These are phyloP conservation scores for Podospora anserina DNA, from an alignment of 495 filamentous ascomycete genomes.

Conservation along the genomic window DNA sequence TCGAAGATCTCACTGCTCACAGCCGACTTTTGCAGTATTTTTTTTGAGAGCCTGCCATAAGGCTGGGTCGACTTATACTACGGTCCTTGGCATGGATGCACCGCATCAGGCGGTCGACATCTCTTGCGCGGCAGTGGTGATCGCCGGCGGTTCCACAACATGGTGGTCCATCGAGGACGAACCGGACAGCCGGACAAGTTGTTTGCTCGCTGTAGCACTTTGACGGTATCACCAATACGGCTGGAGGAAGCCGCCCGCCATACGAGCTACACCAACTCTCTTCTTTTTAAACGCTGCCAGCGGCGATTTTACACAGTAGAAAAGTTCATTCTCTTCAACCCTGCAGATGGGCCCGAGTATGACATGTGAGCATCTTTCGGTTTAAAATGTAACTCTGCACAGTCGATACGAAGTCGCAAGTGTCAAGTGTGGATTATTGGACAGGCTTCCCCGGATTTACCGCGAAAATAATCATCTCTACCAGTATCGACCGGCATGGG, in stretches of 20 bases:
- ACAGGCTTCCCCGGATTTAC: background rate
- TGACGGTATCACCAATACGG: background rate
- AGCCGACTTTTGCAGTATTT: background rate
- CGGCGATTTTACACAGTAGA: background rate
- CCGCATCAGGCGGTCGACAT: background rate
- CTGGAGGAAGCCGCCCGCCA: background rate
- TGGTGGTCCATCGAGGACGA: background rate
- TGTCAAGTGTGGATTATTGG: background rate
- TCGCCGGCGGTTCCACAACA: background rate
- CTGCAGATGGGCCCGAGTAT: background rate
- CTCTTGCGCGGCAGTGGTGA: background rate
- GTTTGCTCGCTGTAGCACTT: background rate
- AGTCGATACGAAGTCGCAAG: conserved; percentile 1
- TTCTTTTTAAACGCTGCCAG: background rate
- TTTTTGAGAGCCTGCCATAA: background rate
- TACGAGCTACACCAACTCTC: background rate
- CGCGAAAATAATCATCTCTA: background rate
- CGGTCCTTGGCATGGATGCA: background rate
- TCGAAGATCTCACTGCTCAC: background rate
- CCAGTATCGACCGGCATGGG: too few species aligned
- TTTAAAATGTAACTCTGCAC: background rate
- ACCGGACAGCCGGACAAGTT: background rate
- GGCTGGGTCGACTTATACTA: background rate
- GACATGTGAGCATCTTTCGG: background rate
- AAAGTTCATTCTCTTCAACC: background rate